Base-by-base conservation (phyloP, 768 basidiomycete genomes). In the Boletus rubropictus region DNA sequence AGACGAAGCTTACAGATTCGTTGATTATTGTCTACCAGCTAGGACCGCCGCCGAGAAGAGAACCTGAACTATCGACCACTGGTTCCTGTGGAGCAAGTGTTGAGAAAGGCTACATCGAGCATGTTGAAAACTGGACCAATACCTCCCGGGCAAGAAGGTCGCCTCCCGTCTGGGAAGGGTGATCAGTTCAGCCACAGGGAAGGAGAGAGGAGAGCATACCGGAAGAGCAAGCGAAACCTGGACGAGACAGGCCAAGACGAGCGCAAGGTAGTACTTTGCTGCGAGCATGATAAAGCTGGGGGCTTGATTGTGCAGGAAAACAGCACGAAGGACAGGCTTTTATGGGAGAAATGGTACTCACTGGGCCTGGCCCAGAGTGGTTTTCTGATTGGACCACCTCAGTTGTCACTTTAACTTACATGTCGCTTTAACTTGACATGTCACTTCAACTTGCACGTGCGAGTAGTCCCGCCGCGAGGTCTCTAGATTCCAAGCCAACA, bases 11-110 rank as follows among this genome's bases (percentile, higher is more conserved):
- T 42, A 61, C 58, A 40, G 43, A 5, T 14, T 21, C 32, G 9
- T 25, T 15, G 25, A 29, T 37, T 34, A 29, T 27, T 15, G 27
- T 40, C 50, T 52, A 63, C 64, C 65, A 65, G 59, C 65, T 59
- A 6, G 60, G 49, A 34, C 24, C 24, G 7, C 24, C 24, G 46
- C 5, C 5, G 29, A 31, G 6, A 14, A 1, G 28, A 3, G n/a
- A n/a, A n/a, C n/a, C 10, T 11, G 9, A 3, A 28, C 28, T 28
- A 11, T 28, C 28, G 34, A 14, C 46, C 39, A 9, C 7, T 14
- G 6, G 29, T 14, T 15, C 14, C 0, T 5, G 1, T 6, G 31
- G 31, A 39, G 9, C 3, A 29, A 4, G 6, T 22, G 1, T 15
- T 64, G 5, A 54, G 46, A 34, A 38, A 15, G 3, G 39, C 0